Base-by-base conservation (phyloP, 805 yeast species). In the Yamadazyma sp. region DNA sequence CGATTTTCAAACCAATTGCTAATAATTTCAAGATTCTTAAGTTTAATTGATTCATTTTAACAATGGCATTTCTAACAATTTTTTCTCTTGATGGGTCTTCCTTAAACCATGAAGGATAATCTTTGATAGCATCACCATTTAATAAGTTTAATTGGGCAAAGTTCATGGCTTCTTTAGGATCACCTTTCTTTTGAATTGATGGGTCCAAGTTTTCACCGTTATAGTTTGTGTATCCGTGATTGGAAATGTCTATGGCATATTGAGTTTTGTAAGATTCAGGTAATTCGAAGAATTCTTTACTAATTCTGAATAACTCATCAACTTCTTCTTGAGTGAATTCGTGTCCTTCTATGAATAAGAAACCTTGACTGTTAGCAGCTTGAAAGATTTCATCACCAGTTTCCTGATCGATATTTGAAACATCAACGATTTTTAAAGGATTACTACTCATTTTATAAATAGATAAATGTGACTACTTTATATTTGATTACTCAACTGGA, bases 161-260 rank as follows among this genome's bases (percentile, higher is more conserved):
- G 50, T 86, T 85, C 60, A 80, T 76, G 1, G 83, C 86, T 52
- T 79, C 83, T 47, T 79, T 79, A 24, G 80, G 82, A 52, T 79
- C 85, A 4, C 82, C 81, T 27, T 47, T 46, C 32, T 53, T 56
- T 28, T 59, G 65, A 14, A 50, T 37, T 5, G 42, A 26, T 2
- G 70, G 69, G 35, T 64, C 69, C 43, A 65, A 63, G 45, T 64
- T 76, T 52, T 80, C 87, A 28, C 69, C 74, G 13, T 74, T 73
- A 44, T 69, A 64, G 22, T 65, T 56, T 4, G 82, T 73, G 50
- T 80, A 80, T 3, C 87, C 87, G 44, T 69, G 70, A 50, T 85
- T 84, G 28, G 71, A 56, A 7, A 59, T 61, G 28, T 74, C 75
- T 22, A 84, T 80, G 0, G 73, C 53, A 43, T 53, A 70, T 42